A percentile compares a stretch with the other conserved stretches of the same genome.
These are phyloP conservation scores for Prunus yedoensis DNA, from an alignment of 331 rosid genomes.

Conservation along the genomic window DNA sequence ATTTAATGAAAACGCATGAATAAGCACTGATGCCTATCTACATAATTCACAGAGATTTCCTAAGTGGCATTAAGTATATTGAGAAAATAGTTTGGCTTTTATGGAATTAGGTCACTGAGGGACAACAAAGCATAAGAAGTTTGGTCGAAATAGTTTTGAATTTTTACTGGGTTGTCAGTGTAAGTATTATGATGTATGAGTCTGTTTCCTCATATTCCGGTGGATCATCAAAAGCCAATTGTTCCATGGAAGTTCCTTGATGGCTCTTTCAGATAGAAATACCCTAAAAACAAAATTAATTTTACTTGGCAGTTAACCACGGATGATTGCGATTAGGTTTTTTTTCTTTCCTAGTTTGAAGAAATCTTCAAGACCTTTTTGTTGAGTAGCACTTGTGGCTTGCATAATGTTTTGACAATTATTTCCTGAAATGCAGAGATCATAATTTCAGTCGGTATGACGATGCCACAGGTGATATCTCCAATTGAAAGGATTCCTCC, in stretches of 20 bases:
- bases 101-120: no score
- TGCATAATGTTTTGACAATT: slow-evolving; percentile 1
- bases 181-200: neutral
- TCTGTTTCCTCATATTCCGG: neutral
- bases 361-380: neutral
- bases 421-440: slow-evolving; percentile 40
- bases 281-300: no score
- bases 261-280: neutral
- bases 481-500: slow-evolving; percentile 36
- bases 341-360: neutral
- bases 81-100: neutral
- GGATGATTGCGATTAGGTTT: neutral
- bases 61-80: neutral
- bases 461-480: slow-evolving; percentile 52
- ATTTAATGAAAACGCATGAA: neutral
- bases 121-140: neutral
- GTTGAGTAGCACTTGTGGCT: neutral
- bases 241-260: neutral
- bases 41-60: neutral
- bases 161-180: neutral
- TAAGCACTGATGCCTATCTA: neutral
- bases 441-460: slow-evolving; percentile 54
- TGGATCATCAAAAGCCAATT: neutral
- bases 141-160: neutral
- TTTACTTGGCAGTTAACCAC: neutral